Base-by-base conservation (phyloP, 2,329 filamentous ascomycete genomes). In the Thermoascus crustaceus region DNA sequence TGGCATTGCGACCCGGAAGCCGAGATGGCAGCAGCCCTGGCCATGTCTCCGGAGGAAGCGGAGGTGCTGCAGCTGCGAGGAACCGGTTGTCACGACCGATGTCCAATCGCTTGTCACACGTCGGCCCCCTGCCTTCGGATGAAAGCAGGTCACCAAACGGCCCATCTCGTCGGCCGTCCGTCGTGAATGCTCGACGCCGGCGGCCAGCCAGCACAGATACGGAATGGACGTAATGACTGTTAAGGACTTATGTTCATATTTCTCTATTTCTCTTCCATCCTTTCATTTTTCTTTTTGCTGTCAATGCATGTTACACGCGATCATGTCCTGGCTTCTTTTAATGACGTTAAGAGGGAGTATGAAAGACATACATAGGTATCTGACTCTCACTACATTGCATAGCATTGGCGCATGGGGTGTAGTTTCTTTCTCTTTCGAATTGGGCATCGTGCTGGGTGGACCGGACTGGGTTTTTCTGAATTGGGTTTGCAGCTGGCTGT, bases 1-100 rank as follows among this genome's bases (percentile, higher is more conserved):
- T 63, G 14, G 52, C 44, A 8, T 47, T 65, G 24, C 53, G 64
- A 27, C 63, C 64, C 16, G 55, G 54, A 10, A 67, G 64, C 42
- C 55, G 63, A 38, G 63, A 67, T 44, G 62, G 62, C 18, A 58
- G 43, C 36, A 47, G 46, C n/a, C 45, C 59, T 5, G 44, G 41
- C 23, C 46, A 58, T 13, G 35, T 49, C 5, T 46, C 51, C 16
- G 51, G 49, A 2, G 43, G 52, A 10, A 62, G 57, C 41, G 55
- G 55, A 14, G 53, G 46, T 33, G 43, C 51, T 22, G 52, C 49
- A 13, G 48, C 50, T 7, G 42, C 48, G 8, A 61, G 63, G 32
- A 55, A 51, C 31, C 54, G 64, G 17, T 40, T 64, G 25, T 48
- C 58, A 11, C 58, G 63, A 10, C 53, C 55, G 10, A 50, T 63